phyloP scores from a whole-genome alignment of 108 stramenopile genomes.

The Cyclotella sp. region DNA sequence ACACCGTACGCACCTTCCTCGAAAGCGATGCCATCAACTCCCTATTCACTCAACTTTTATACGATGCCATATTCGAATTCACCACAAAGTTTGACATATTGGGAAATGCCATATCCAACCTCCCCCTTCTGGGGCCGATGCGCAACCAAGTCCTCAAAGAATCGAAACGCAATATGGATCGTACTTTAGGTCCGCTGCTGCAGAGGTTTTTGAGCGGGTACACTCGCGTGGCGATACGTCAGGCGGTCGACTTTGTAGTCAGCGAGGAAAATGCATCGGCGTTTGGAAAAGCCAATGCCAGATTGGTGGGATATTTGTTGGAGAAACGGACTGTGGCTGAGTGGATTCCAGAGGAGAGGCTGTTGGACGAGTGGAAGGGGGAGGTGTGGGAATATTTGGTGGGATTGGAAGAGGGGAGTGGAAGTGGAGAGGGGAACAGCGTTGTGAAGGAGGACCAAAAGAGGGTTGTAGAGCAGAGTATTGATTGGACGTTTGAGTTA shows the following conservation, averaged over 20 bases:
- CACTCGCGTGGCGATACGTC: slow-evolving; percentile 62
- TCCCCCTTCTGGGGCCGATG: slow-evolving; percentile 72
- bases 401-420: slow-evolving; percentile 31
- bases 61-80: slow-evolving; percentile 76
- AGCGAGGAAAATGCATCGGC: slow-evolving; percentile 57
- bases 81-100: slow-evolving; percentile 68
- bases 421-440: neutral
- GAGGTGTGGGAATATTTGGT: slow-evolving; percentile 52
- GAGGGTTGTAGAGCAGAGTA: slow-evolving; percentile 38
- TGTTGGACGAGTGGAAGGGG: slow-evolving; percentile 45
- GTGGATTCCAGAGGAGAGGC: slow-evolving; percentile 50
- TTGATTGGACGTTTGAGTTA: slow-evolving; percentile 54
- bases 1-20: slow-evolving; percentile 66
- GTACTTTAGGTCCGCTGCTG: slow-evolving; percentile 64
- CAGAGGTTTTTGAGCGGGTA: slow-evolving; percentile 63
- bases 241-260: slow-evolving; percentile 67
- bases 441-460: slow-evolving; percentile 36
- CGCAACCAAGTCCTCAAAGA: slow-evolving; percentile 72
- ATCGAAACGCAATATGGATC: slow-evolving; percentile 64
- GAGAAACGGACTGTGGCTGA: slow-evolving; percentile 48
- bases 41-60: slow-evolving; percentile 64
- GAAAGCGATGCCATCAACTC: slow-evolving; percentile 66
- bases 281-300: slow-evolving; percentile 65
- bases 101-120: slow-evolving; percentile 61
- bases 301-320: slow-evolving; percentile 58